phyloP scores from a whole-genome alignment of 139 green algal genomes.

The Chlamydomonas sphaeroides region DNA sequence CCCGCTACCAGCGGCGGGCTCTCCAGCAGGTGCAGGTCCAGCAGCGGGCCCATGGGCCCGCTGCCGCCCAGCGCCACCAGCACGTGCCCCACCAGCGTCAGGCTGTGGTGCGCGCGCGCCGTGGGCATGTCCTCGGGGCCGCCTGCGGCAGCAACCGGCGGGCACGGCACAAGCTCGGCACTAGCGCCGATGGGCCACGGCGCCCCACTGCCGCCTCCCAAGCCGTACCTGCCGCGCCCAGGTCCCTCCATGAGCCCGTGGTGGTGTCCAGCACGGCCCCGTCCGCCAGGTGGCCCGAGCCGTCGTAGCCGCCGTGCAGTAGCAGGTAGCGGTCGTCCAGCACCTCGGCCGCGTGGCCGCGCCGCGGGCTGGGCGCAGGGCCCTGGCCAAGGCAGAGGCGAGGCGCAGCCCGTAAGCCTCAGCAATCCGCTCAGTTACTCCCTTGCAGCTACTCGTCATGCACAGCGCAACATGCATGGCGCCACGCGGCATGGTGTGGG shows the following conservation, averaged over 20 bases:
- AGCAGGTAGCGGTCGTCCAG: slow-evolving; percentile 59
- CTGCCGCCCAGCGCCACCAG: slow-evolving; percentile 56
- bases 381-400: slow-evolving; percentile 27
- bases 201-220: no score
- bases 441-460: no score
- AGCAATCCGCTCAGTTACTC: no score
- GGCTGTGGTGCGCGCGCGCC: slow-evolving; percentile 50
- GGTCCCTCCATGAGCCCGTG: slow-evolving; percentile 39
- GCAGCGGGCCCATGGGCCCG: slow-evolving; percentile 29
- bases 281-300: slow-evolving; percentile 41
- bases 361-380: slow-evolving; percentile 23
- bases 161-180: no score
- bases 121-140: slow-evolving; percentile 44
- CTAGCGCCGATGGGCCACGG: no score
- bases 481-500: no score
- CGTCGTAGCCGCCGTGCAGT: slow-evolving; percentile 65
- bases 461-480: no score
- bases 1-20: slow-evolving; percentile 41
- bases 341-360: slow-evolving; percentile 46
- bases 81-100: slow-evolving; percentile 44
- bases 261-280: slow-evolving; percentile 52
- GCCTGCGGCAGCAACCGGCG: slow-evolving; percentile 30
- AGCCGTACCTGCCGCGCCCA: slow-evolving; percentile 43
- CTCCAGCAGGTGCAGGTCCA: slow-evolving; percentile 52
- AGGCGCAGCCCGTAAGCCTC: no score